Conservation (phyloP, 805 yeast species). For the Hanseniaspora pseudoguilliermondii region DNA sequence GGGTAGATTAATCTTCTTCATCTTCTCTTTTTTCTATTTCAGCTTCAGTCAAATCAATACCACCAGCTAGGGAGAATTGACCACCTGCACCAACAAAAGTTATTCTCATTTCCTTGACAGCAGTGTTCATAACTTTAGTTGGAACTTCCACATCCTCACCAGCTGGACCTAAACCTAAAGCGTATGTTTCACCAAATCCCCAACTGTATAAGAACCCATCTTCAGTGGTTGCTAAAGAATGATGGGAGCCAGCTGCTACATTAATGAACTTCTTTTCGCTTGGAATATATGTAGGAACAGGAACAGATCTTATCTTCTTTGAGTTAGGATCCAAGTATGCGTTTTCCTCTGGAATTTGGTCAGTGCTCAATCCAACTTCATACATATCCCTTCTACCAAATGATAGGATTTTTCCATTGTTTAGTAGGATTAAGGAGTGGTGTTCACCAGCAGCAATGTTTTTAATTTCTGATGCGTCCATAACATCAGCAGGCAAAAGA, state of each 20-base stretch:
- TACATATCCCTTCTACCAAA: slow-evolving; percentile 93
- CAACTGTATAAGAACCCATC: slow-evolving; percentile 85
- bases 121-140: slow-evolving; percentile 83
- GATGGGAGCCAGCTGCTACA: slow-evolving; percentile 83
- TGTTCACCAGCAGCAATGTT: slow-evolving; percentile 88
- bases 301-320: slow-evolving; percentile 73
- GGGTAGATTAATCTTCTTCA: slow-evolving; percentile 37
- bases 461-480: slow-evolving; percentile 30
- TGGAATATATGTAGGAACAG: slow-evolving; percentile 61
- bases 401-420: slow-evolving; percentile 59
- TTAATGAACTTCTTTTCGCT: slow-evolving; percentile 44
- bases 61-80: slow-evolving; percentile 85
- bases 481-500: slow-evolving; percentile 45
- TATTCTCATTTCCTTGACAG: slow-evolving; percentile 70
- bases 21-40: slow-evolving; percentile 34
- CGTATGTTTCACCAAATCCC: slow-evolving; percentile 98
- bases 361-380: slow-evolving; percentile 57
- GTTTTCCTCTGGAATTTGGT: slow-evolving; percentile 50
- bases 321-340: slow-evolving; percentile 62
- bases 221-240: slow-evolving; percentile 69
- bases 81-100: slow-evolving; percentile 83
- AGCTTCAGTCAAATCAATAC: slow-evolving; percentile 35
- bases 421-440: slow-evolving; percentile 67
- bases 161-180: slow-evolving; percentile 81
- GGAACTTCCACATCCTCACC: slow-evolving; percentile 83